Evolutionary conservation across 1,139 yeast genomes (phyloP), one percentile per base, ranked within the genome.

Genomic region (Wickerhamiella infanticola): DNA sequence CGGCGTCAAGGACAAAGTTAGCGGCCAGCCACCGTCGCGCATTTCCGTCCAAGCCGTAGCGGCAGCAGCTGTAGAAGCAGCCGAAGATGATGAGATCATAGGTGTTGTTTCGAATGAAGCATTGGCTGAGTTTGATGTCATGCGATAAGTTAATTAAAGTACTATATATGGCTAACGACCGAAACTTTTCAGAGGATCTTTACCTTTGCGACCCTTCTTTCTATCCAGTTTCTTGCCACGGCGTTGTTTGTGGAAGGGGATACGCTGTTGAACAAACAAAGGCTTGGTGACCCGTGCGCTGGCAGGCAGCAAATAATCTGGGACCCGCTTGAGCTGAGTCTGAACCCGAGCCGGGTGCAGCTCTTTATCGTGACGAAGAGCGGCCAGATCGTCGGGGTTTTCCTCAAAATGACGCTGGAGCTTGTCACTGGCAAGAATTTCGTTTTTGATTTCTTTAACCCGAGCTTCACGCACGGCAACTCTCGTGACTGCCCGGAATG

Each of bases 371-470:
- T 90, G 98, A 61, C 96, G 80, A 61, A 90, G 74, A 45, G 81
- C 77, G 11, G 78, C 78, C 58, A 90, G 72, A 64, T 93, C 98
- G 58, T 85, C 94, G n/a, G 98, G 98, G 61, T 90, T 90, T 60
- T 90, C 98, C 64, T 90, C 96, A 59, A 93, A 93, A 65, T 86
- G 94, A 58, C 96, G 76, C 64, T 86, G 86, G 60, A 93, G 73
- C 59, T 85, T 86, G 52, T 86, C 96, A 53, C 94, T 82, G 40
- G 88, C 77, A 51, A 93, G 69, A 61, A 93, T 71, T 63, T 93
- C 98, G 57, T 80, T 75, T 61, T 83, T 82, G 61, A 93, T 73
- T 62, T 93, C 99, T 60, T 79, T 82, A 47, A 88, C 75, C 58
- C 98, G 76, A 1, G 98, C 97, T 59, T 90, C 97, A 63, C 97